Conservation (phyloP, 805 yeast species). For the Cyberlindnera petersonii region DNA sequence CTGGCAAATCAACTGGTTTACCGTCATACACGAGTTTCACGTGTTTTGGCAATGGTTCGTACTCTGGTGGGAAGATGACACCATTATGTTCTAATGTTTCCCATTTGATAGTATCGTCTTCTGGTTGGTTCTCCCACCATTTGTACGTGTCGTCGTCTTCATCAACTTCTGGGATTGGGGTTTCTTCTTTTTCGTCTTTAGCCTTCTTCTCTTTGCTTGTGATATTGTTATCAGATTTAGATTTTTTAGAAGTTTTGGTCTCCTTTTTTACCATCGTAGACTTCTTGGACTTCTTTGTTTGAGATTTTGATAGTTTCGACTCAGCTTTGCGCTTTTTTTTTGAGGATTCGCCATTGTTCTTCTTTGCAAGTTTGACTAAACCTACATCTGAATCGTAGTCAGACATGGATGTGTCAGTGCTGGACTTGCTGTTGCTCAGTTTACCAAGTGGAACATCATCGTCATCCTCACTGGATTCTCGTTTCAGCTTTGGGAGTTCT, state of each 20-base stretch:
- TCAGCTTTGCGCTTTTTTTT: conserved; percentile 9
- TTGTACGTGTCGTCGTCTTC: conserved; percentile 62
- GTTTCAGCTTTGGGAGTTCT: conserved; percentile 1
- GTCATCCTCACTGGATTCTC: conserved; percentile 19
- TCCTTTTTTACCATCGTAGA: conserved; percentile 5
- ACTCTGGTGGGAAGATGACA: conserved; percentile 89
- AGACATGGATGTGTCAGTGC: conserved; percentile 17
- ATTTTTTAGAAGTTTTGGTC: too few species aligned
- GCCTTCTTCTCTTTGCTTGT: conserved; percentile 3
- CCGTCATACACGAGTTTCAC: conserved; percentile 77
- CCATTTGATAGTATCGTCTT: conserved; percentile 82
- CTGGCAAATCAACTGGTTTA: conserved; percentile 68
- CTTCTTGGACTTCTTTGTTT: conserved; percentile 10
- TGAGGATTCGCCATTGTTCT: too few species aligned
- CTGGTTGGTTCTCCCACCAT: conserved; percentile 79
- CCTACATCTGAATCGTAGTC: conserved; percentile 29
- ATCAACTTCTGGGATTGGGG: conserved; percentile 36
- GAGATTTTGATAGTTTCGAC: neutral
- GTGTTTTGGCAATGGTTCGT: conserved; percentile 76
- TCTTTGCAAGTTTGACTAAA: conserved; percentile 1
- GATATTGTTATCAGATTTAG: neutral
- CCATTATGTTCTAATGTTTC: conserved; percentile 82
- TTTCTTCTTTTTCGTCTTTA: conserved; percentile 23
- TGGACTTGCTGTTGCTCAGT: conserved; percentile 11
- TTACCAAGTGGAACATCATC: conserved; percentile 22